phyloP scores from a whole-genome alignment of 768 basidiomycete genomes.

The Pleurotus citrinopileatus region DNA sequence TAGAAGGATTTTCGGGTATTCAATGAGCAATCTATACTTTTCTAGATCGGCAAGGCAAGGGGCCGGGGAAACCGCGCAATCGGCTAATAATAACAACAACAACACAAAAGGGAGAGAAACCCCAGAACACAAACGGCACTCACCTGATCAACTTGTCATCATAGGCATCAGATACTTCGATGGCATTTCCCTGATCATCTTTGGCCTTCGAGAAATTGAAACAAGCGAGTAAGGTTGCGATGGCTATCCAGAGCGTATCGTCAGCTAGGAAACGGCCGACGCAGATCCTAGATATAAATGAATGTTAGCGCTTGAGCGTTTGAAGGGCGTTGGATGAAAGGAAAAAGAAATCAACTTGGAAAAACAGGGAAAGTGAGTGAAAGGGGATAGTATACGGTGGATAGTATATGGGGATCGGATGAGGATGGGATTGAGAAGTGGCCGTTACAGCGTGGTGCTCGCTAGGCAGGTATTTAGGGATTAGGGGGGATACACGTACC shows the following conservation, averaged over 20 bases:
- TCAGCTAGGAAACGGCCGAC: constrained; percentile 31
- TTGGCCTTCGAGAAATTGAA: constrained; percentile 7
- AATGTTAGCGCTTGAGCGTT: constrained; percentile 2
- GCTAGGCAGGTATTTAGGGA: no score
- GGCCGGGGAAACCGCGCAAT: not conserved
- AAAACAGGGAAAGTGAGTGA: not conserved
- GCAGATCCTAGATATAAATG: constrained; percentile 30
- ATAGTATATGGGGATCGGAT: constrained; percentile 2
- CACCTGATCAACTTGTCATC: constrained; percentile 31
- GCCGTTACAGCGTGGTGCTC: no score
- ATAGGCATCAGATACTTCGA: constrained; percentile 27
- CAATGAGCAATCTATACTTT: not conserved
- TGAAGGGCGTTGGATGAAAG: not conserved
- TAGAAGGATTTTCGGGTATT: constrained; percentile 8
- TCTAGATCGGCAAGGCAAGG: no score
- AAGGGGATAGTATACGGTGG: not conserved
- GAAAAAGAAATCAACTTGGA: not conserved
- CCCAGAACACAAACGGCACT: constrained; percentile 1
- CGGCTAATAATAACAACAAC: no score
- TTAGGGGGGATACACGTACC: not conserved
- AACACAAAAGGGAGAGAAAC: no score
- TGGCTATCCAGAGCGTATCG: constrained; percentile 28
- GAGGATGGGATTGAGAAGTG: no score
- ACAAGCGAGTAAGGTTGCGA: constrained; percentile 23
- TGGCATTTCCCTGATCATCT: constrained; percentile 9